Evolutionary conservation across 192 early-diverging fungal species (phyloP).

Genomic region (Coemansia sp.): DNA sequence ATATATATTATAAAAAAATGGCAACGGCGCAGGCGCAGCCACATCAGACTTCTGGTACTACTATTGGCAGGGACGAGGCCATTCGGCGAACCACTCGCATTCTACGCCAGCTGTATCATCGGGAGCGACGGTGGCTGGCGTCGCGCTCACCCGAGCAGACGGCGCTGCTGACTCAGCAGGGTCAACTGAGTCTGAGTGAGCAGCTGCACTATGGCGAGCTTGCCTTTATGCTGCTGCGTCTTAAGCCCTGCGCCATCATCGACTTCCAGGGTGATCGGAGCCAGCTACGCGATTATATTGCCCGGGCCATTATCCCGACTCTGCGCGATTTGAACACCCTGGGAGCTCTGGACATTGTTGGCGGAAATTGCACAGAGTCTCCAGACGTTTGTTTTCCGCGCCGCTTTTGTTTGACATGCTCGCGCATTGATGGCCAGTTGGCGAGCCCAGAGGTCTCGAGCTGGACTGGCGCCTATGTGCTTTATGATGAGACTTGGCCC

Average conservation of each 20-base stretch:
- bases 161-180: constrained; percentile 33
- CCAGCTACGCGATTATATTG: constrained; percentile 31
- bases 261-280: constrained; percentile 39
- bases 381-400: constrained; percentile 29
- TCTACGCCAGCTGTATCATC: constrained; percentile 40
- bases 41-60: neutral
- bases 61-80: constrained; percentile 17
- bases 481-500: constrained; percentile 35
- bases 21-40: neutral
- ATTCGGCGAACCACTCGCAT: constrained; percentile 40
- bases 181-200: constrained; percentile 30
- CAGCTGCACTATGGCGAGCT: constrained; percentile 50
- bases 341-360: constrained; percentile 8
- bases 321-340: constrained; percentile 39
- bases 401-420: constrained; percentile 26
- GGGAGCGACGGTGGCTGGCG: constrained; percentile 36
- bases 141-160: constrained; percentile 26
- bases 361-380: constrained; percentile 1
- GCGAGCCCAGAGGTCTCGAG: constrained; percentile 32
- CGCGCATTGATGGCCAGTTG: constrained; percentile 24
- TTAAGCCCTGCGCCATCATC: constrained; percentile 44
- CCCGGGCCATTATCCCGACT: constrained; percentile 22
- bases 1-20: neutral
- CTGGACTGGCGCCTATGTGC: constrained; percentile 43
- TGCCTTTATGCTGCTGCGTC: constrained; percentile 38